phyloP scores from a whole-genome alignment of 1,139 yeast genomes.

The Meyerozyma carpophila region DNA sequence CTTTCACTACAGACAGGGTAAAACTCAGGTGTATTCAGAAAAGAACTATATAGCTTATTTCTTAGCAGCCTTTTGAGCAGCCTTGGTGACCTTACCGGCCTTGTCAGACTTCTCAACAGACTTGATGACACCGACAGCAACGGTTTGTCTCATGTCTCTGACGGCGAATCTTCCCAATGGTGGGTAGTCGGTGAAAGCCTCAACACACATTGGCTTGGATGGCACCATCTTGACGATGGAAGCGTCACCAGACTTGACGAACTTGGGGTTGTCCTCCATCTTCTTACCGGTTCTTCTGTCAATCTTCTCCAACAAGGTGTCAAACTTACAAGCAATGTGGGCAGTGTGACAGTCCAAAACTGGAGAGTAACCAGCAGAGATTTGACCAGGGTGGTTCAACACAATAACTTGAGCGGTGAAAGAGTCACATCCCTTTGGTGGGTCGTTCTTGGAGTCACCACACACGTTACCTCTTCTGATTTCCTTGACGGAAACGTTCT shows the following conservation, averaged over 20 bases:
- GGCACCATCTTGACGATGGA: conserved; percentile 89
- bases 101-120: conserved; percentile 91
- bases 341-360: conserved; percentile 94
- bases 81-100: conserved; percentile 99
- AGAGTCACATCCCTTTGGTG: conserved; percentile 78
- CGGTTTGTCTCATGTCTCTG: conserved; percentile 99
- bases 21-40: background rate
- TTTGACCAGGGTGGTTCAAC: conserved; percentile 93
- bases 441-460: conserved; percentile 95
- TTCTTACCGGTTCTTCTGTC: conserved; percentile 94
- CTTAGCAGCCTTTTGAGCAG: conserved; percentile 98
- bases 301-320: conserved; percentile 77
- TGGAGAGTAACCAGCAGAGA: conserved; percentile 90
- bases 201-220: conserved; percentile 97
- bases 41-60: conserved; percentile 51
- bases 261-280: conserved; percentile 78
- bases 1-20: background rate
- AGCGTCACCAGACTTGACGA: conserved; percentile 91
- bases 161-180: conserved; percentile 99
- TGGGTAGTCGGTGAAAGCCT: conserved; percentile 95
- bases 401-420: conserved; percentile 88
- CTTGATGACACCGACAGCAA: conserved; percentile 99
- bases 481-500: conserved; percentile 30
- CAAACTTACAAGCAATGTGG: conserved; percentile 91
- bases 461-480: conserved; percentile 94